Percentiles rank a stretch among this genome's conserved stretches.
Conservation (phyloP, 2,329 filamentous ascomycete genomes). For the Neoarthrinium moseri region DNA sequence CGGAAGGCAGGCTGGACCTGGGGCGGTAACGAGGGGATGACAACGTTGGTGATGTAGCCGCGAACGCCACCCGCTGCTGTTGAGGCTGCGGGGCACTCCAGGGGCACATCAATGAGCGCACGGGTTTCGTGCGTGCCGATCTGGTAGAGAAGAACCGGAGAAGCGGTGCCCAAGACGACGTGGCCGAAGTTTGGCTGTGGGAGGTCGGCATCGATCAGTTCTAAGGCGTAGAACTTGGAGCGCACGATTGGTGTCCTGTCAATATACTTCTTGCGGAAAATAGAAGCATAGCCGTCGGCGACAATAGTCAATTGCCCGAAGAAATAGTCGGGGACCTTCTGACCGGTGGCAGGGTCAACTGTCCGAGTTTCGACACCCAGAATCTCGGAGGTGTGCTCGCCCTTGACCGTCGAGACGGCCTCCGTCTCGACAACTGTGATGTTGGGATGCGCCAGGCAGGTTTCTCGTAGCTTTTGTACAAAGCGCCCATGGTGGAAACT, state of each 20-base stretch:
- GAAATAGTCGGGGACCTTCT: constrained; percentile 69
- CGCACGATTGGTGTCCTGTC: constrained; percentile 65
- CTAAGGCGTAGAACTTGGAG: constrained; percentile 90
- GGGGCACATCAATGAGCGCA: constrained; percentile 83
- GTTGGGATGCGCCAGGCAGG: constrained; percentile 73
- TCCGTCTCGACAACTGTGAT: constrained; percentile 91
- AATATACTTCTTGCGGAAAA: constrained; percentile 81
- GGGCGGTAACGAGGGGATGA: constrained; percentile 74
- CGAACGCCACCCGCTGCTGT: constrained; percentile 78
- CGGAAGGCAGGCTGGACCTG: constrained; percentile 71
- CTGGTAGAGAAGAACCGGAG: constrained; percentile 88
- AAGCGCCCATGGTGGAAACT: constrained; percentile 95
- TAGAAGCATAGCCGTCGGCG: constrained; percentile 89
- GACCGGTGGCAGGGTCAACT: constrained; percentile 51
- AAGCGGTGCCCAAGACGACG: constrained; percentile 76
- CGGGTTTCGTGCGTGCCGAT: constrained; percentile 95
- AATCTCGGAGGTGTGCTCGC: constrained; percentile 67
- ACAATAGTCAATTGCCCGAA: constrained; percentile 87
- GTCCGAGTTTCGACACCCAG: constrained; percentile 80
- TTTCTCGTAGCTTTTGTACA: constrained; percentile 75
- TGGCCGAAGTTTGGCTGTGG: constrained; percentile 77
- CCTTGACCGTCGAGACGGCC: constrained; percentile 72
- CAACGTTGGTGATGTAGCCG: constrained; percentile 75
- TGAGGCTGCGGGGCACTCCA: constrained; percentile 70
- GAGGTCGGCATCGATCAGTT: constrained; percentile 83